A percentile compares a stretch with the other conserved stretches of the same genome.
phyloP scores from a whole-genome alignment of 208 protist species.

The Tritrichomonas musculus region DNA sequence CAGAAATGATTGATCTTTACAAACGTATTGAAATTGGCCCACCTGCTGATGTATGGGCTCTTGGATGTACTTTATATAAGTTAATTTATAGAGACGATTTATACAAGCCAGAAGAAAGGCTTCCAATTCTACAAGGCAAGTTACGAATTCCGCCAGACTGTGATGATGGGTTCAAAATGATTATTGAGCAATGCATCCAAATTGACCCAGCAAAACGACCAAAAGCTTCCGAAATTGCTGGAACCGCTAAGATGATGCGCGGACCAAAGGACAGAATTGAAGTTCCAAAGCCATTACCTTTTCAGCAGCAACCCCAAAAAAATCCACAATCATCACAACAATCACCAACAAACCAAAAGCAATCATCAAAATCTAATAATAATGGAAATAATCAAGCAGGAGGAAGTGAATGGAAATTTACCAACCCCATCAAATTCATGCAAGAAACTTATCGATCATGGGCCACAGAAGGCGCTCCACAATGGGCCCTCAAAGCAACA shows the following conservation, averaged over 20 bases:
- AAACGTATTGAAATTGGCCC: background rate
- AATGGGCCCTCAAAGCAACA: constrained; percentile 1
- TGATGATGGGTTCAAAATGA: background rate
- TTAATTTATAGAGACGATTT: background rate
- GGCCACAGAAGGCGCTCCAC: background rate
- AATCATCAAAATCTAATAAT: background rate
- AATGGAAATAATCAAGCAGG: too few species aligned
- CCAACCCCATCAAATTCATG: background rate
- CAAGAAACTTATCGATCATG: background rate
- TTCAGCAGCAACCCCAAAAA: too few species aligned
- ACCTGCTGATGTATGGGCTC: background rate
- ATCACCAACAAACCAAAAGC: too few species aligned
- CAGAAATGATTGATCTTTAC: constrained; percentile 31
- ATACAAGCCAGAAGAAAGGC: background rate
- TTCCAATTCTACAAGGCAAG: constrained; percentile 27
- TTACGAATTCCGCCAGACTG: background rate
- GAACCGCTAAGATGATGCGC: background rate
- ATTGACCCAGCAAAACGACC: background rate
- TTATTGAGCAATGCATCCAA: background rate
- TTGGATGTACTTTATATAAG: constrained; percentile 10
- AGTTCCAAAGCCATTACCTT: background rate
- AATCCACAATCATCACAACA: too few species aligned
- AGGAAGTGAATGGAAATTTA: background rate
- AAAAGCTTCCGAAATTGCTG: background rate
- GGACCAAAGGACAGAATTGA: background rate